Evolutionary conservation across 2,329 filamentous ascomycete genomes (phyloP).

Genomic region (Cercospora janseana): DNA sequence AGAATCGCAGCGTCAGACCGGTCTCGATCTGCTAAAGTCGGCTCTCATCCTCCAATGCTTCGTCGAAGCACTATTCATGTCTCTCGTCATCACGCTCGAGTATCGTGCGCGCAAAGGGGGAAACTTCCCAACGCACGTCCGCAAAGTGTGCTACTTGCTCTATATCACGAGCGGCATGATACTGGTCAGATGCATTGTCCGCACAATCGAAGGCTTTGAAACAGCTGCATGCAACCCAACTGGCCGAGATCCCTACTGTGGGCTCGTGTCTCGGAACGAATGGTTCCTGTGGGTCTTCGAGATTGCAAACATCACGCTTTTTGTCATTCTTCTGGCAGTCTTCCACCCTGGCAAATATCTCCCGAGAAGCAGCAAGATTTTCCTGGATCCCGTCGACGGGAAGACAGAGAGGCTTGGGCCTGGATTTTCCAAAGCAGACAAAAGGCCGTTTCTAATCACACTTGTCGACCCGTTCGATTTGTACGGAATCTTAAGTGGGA

Average conservation of each 20-base stretch:
- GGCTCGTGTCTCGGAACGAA: conserved; percentile 46
- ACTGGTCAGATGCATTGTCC: conserved; percentile 52
- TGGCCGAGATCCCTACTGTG: conserved; percentile 31
- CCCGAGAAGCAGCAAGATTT: conserved; percentile 52
- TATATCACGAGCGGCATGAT: conserved; percentile 52
- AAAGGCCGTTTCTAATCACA: conserved; percentile 29
- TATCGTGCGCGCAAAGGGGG: conserved; percentile 38
- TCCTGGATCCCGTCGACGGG: conserved; percentile 50
- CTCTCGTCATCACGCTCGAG: conserved; percentile 49
- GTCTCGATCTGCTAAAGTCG: conserved; percentile 49
- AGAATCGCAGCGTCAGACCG: conserved; percentile 41
- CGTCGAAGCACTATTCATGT: conserved; percentile 51
- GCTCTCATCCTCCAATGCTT: conserved; percentile 53
- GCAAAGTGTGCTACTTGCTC: conserved; percentile 46
- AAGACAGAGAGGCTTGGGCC: conserved; percentile 46
- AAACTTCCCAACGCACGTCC: conserved; percentile 46
- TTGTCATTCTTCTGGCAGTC: conserved; percentile 52
- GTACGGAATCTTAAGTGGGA: conserved; percentile 26
- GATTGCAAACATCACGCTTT: conserved; percentile 51
- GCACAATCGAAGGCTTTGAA: conserved; percentile 51
- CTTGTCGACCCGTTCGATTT: conserved; percentile 36
- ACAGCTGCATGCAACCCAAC: conserved; percentile 22
- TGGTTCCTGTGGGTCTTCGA: conserved; percentile 58
- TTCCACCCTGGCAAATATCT: conserved; percentile 53
- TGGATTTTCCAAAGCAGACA: conserved; percentile 32